Base-by-base conservation (phyloP, 805 yeast species). In the Saccharomycopsis sp. region DNA sequence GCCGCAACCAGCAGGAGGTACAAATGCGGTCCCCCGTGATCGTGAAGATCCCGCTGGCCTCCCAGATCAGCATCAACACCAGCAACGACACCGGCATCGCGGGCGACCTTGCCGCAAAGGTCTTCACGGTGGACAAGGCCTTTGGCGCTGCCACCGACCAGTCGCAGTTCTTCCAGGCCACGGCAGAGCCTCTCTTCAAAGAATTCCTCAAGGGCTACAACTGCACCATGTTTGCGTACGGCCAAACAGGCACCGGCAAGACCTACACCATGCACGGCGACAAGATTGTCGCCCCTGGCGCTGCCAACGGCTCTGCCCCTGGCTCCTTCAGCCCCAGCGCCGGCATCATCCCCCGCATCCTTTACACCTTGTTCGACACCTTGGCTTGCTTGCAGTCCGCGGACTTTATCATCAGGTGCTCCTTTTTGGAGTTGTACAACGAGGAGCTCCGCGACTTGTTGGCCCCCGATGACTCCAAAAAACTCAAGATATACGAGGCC, bases 211-310 rank as follows among this genome's bases (percentile, higher is more conserved):
- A 68, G 39, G 94, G 89, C 16, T 81, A 78, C 55, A 85, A 84
- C 55, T 85, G 87, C 50, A 81, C 95, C 0, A 69, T 85, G 21
- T 67, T 86, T 50, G 94, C 92, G 0, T 87, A 87, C 60, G 96
- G 96, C 4, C 94, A 85, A 69, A 86, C 95, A 0, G 92, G 95
- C 1, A 82, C 94, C 0, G 95, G 95, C 19, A 86, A 85, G 53
- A 85, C 95, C 0, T 77, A 76, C 54, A 67, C 83, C 9, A 76
- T 77, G 92, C 75, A 80, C 5, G 92, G 94, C 5, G 80, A 80
- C 50, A 63, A 57, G 38, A 54, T 53, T 21, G 36, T 50, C 58
- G 57, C 17, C 53, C 4, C 45, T 37, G 54, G 51, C 27, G 52
- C 51, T 25, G n/a, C n/a, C n/a, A n/a, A n/a, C n/a, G n/a, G n/a